These are phyloP conservation scores for Cudoniella acicularis DNA, from an alignment of 495 filamentous ascomycete species.

Conservation along the genomic window DNA sequence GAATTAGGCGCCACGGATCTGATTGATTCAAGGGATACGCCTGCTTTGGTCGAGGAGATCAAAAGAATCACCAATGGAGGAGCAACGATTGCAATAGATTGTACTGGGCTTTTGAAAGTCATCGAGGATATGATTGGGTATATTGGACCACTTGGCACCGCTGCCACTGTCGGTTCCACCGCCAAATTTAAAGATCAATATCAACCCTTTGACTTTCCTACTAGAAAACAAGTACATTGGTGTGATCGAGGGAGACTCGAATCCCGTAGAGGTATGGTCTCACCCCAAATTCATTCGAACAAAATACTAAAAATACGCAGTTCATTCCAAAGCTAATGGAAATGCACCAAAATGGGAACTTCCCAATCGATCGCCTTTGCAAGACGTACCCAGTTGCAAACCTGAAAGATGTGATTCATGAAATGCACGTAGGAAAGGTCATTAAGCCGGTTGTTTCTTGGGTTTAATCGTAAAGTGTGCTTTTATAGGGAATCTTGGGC, in stretches of 20 bases:
- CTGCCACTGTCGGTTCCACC: constrained; percentile 10
- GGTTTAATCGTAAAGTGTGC: background rate
- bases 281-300: background rate
- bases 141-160: background rate
- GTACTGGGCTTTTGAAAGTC: background rate
- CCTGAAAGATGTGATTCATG: constrained; percentile 37
- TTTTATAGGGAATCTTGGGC: background rate
- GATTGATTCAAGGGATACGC: background rate
- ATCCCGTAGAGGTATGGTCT: background rate
- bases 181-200: constrained; percentile 24
- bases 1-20: background rate
- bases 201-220: background rate
- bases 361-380: constrained; percentile 38
- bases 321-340: constrained; percentile 34
- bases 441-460: background rate
- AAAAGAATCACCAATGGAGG: background rate
- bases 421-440: constrained; percentile 34
- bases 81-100: background rate
- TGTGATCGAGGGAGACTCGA: background rate
- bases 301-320: constrained; percentile 18
- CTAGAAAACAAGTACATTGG: constrained; percentile 24
- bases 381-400: constrained; percentile 39
- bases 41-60: background rate
- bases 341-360: constrained; percentile 36
- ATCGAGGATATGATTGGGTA: background rate